These are phyloP conservation scores for Fennellomyces sp. DNA, from an alignment of 371 early-diverging fungal genomes.

Conservation along the genomic window DNA sequence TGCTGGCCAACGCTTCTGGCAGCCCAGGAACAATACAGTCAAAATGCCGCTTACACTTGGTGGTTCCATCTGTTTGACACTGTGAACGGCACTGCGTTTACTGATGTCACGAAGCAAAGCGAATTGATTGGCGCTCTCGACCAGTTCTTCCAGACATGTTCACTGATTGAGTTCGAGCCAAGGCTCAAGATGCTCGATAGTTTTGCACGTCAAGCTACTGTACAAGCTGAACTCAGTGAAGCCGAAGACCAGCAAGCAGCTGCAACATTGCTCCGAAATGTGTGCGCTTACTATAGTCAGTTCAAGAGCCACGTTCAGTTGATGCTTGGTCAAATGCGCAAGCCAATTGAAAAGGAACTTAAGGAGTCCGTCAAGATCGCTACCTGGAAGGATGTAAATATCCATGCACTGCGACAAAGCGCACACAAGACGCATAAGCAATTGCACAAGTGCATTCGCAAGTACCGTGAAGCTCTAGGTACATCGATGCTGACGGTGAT, in stretches of 20 bases:
- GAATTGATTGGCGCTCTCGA: slow-evolving; percentile 59
- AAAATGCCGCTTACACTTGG: slow-evolving; percentile 69
- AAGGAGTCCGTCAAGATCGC: slow-evolving; percentile 94
- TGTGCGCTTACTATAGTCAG: slow-evolving; percentile 79
- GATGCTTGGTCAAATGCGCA: slow-evolving; percentile 59
- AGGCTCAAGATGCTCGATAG: slow-evolving; percentile 78
- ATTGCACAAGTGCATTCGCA: slow-evolving; percentile 86
- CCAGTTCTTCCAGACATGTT: slow-evolving; percentile 81
- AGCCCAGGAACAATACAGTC: slow-evolving; percentile 75
- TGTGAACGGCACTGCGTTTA: slow-evolving; percentile 42
- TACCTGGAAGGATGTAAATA: slow-evolving; percentile 96
- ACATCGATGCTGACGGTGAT: slow-evolving; percentile 80
- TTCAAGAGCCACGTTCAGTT: slow-evolving; percentile 62
- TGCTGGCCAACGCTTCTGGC: slow-evolving; percentile 89
- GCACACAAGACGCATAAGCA: slow-evolving; percentile 91
- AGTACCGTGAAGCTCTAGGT: slow-evolving; percentile 79
- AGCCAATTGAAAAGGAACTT: slow-evolving; percentile 88
- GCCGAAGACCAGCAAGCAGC: slow-evolving; percentile 26
- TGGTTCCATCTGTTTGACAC: slow-evolving; percentile 90
- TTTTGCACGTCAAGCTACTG: slow-evolving; percentile 68
- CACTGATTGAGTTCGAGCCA: slow-evolving; percentile 81
- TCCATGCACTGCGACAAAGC: slow-evolving; percentile 89
- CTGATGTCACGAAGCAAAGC: slow-evolving; percentile 17
- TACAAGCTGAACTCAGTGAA: slow-evolving; percentile 37
- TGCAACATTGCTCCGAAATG: slow-evolving; percentile 55